Evolutionary conservation across 495 filamentous ascomycete genomes (phyloP).

Genomic region (Aspergillus indologenus): DNA sequence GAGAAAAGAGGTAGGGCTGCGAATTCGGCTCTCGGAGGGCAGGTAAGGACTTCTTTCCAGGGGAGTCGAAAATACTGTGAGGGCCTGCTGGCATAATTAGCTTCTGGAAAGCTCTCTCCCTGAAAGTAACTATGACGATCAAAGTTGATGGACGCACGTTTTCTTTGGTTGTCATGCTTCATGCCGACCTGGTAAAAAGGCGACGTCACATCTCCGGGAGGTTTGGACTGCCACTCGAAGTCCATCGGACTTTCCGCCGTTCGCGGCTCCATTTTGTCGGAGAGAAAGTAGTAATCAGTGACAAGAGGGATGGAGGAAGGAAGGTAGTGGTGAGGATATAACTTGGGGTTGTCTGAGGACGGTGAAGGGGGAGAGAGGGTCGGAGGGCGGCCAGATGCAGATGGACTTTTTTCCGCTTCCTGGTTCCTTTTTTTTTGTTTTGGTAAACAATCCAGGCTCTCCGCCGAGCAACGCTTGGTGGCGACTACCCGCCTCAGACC

Average conservation of each 20-base stretch:
- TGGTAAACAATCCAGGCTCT: constrained; percentile 25
- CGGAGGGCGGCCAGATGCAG: constrained; percentile 13
- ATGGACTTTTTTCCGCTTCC: constrained; percentile 16
- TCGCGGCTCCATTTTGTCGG: constrained; percentile 38
- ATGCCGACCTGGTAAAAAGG: constrained; percentile 54
- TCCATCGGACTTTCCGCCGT: constrained; percentile 65
- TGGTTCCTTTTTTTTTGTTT: constrained; percentile 12
- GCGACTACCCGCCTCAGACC: background rate
- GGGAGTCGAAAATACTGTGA: constrained; percentile 51
- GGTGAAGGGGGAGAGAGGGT: background rate
- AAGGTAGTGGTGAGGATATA: constrained; percentile 10
- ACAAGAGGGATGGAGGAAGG: constrained; percentile 8
- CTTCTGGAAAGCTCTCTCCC: background rate
- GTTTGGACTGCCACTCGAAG: constrained; percentile 59
- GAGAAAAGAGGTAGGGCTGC: constrained; percentile 45
- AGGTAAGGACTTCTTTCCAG: constrained; percentile 45
- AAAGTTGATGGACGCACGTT: constrained; percentile 43
- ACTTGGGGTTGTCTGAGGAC: background rate
- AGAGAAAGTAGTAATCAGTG: constrained; percentile 9
- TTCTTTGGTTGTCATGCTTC: constrained; percentile 44
- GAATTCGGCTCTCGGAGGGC: constrained; percentile 48
- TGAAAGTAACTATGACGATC: background rate
- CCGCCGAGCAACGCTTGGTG: constrained; percentile 7
- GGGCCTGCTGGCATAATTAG: constrained; percentile 36
- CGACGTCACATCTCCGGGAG: constrained; percentile 55